These are phyloP conservation scores for Cercospora sp. DNA, from an alignment of 2,329 filamentous ascomycete genomes.

Conservation along the genomic window DNA sequence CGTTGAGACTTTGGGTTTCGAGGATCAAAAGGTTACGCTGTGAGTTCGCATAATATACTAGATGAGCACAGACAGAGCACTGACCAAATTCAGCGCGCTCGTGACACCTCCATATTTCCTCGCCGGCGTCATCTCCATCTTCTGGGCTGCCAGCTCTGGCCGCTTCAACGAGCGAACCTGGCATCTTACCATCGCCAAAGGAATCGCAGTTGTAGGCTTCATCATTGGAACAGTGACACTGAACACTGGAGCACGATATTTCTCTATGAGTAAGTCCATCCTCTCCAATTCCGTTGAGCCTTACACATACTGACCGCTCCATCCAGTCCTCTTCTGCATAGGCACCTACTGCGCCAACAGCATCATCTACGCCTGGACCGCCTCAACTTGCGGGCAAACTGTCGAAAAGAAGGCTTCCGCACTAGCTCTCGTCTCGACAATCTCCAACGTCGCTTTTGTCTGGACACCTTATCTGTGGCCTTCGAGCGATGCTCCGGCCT, in stretches of 20 bases:
- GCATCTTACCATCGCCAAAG: conserved; percentile 14
- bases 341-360: conserved; percentile 7
- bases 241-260: conserved; percentile 11
- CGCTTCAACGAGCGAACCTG: conserved; percentile 32
- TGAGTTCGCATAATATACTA: neutral
- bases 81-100: too few species aligned
- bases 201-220: conserved; percentile 50
- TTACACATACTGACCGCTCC: neutral
- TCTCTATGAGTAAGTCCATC: conserved; percentile 1
- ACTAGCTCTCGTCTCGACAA: conserved; percentile 10
- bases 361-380: conserved; percentile 5
- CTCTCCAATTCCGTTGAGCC: too few species aligned
- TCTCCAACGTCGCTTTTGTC: conserved; percentile 9
- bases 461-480: neutral
- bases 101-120: conserved; percentile 38
- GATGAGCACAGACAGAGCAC: too few species aligned
- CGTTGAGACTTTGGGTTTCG: conserved; percentile 43
- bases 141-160: conserved; percentile 32
- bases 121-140: conserved; percentile 27
- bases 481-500: neutral
- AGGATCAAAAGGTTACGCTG: conserved; percentile 17
- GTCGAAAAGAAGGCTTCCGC: conserved; percentile 10
- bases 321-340: conserved; percentile 6
- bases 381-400: neutral
- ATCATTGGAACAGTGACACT: conserved; percentile 12